Percentiles rank a stretch among this genome's conserved stretches.
These are phyloP conservation scores for Microcos paniculata DNA, from an alignment of 345 rosid species.

Conservation along the genomic window DNA sequence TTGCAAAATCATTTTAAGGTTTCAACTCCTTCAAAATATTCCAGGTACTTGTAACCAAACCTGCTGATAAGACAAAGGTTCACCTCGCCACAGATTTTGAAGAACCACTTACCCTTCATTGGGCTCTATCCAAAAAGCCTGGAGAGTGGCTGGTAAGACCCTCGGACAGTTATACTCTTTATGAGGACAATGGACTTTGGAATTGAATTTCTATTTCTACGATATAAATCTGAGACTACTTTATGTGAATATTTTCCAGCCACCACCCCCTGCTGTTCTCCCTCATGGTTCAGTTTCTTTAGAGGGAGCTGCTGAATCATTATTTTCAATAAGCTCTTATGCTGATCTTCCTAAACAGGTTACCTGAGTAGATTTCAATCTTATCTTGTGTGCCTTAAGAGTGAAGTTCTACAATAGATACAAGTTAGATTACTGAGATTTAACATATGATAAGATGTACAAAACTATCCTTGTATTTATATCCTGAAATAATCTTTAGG, in stretches of 20 bases:
- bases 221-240: conserved; percentile 11
- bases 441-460: background rate
- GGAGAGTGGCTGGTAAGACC: conserved; percentile 96
- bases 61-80: conserved; percentile 62
- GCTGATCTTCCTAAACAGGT: conserved; percentile 67
- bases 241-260: conserved; percentile 56
- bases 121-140: conserved; percentile 83
- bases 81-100: conserved; percentile 64
- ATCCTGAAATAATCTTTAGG: conserved; percentile 43
- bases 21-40: conserved; percentile 16
- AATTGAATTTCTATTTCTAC: conserved; percentile 17
- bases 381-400: conserved; percentile 8
- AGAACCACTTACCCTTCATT: conserved; percentile 78
- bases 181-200: conserved; percentile 4
- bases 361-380: conserved; percentile 18
- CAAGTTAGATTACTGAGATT: conserved; percentile 6
- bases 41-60: conserved; percentile 77
- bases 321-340: conserved; percentile 38
- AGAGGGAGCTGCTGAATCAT: conserved; percentile 62
- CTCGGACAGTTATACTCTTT: conserved; percentile 1
- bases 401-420: background rate
- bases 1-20: conserved; percentile 17
- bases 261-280: conserved; percentile 60
- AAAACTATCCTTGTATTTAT: conserved; percentile 11
- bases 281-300: conserved; percentile 76